Evolutionary conservation across 495 filamentous ascomycete species (phyloP).

Genomic region (Hypoxylon cercidicola): DNA sequence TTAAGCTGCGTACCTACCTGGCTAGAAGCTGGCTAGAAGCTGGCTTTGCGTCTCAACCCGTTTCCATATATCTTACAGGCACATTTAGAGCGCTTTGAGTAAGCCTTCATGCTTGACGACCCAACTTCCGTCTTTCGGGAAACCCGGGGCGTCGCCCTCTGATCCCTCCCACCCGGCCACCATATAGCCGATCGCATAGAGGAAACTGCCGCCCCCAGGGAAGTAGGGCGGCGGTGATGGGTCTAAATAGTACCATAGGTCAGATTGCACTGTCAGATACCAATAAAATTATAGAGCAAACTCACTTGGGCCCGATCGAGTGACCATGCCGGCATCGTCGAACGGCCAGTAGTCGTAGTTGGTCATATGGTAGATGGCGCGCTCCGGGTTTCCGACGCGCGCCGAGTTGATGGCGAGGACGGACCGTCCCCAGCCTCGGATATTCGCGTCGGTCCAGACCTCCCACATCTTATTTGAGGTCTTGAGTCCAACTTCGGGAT

Average conservation of each 20-base stretch:
- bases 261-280: background rate
- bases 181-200: slow-evolving; percentile 39
- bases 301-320: slow-evolving; percentile 44
- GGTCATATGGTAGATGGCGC: slow-evolving; percentile 50
- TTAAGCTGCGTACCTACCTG: too few species aligned
- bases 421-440: slow-evolving; percentile 55
- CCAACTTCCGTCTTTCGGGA: slow-evolving; percentile 35
- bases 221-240: slow-evolving; percentile 35
- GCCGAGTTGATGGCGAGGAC: slow-evolving; percentile 52
- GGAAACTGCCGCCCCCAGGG: slow-evolving; percentile 35
- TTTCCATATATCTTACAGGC: too few species aligned
- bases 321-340: slow-evolving; percentile 54
- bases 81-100: slow-evolving; percentile 27
- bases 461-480: slow-evolving; percentile 47
- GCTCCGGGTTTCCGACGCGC: slow-evolving; percentile 45
- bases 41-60: too few species aligned
- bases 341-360: slow-evolving; percentile 49
- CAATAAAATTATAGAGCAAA: background rate
- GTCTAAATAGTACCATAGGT: slow-evolving; percentile 13
- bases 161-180: slow-evolving; percentile 25
- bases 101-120: slow-evolving; percentile 31
- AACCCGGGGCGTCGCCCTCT: slow-evolving; percentile 32
- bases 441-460: slow-evolving; percentile 52
- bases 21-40: too few species aligned
- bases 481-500: slow-evolving; percentile 44